Evolutionary conservation across 805 yeast genomes (phyloP), one percentile per base, ranked within the genome.

Genomic region (Kregervanrija delftensis): DNA sequence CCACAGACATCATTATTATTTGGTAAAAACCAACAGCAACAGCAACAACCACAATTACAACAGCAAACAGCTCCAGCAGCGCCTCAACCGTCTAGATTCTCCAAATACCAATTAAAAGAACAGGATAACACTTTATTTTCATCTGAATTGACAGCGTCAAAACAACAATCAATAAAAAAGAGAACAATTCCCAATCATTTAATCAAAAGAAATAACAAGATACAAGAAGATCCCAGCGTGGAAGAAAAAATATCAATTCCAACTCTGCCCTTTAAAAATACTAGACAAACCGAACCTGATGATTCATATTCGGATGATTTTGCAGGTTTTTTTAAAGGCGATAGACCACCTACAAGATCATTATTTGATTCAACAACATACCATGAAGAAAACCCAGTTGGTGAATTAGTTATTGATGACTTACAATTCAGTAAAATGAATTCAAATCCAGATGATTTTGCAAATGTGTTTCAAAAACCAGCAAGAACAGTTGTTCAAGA

Each of bases 291-390:
- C 17, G 52, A 52, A 38, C 35, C 40, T n/a, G 37, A 54, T 37
- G 52, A 47, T 5, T 52, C 45, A 2, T 40, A 43, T 11, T 48
- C 42, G 22, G 52, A 53, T 28, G 60, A 54, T 17, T 50, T 50
- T 12, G 40, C 49, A 1, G 41, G 50, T 22, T 46, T 56, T 8
- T 43, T 10, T 64, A 73, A 39, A 16, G 49, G 47, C 12, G 53
- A 63, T 39, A 72, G 66, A 33, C 81, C 81, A 10, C 83, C 82
- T 1, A 56, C 67, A 5, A 60, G 70, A 47, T 75, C 81, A 3
- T 63, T 77, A 22, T 72, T 68, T 49, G 83, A 77, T 50, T 63
- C 74, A 45, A 67, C 56, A 35, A 42, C 65, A 39, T 70, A 70
- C 39, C 73, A 71, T 42, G 68, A 71, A 6, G 63, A 68, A 30